Evolutionary conservation across 495 filamentous ascomycete species (phyloP).

Genomic region (Aspergillus cristatus): DNA sequence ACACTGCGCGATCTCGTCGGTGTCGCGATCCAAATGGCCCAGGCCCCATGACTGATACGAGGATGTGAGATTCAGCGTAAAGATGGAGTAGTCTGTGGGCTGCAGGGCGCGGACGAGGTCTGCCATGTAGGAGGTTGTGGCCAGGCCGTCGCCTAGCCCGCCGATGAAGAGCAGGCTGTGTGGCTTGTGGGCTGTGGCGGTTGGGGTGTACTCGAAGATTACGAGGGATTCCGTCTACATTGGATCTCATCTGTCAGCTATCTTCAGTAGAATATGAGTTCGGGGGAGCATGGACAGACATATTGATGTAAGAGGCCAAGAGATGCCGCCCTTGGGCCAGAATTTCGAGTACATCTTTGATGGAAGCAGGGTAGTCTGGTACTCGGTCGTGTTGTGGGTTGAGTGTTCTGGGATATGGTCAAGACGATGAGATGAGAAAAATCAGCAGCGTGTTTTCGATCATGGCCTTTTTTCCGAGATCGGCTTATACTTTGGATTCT

Average conservation of each 20-base stretch:
- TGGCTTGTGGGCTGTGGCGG: conserved; percentile 21
- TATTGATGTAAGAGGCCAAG: no score
- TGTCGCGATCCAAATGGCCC: conserved; percentile 57
- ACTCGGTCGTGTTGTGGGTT: no score
- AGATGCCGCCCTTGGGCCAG: no score
- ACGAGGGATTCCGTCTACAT: conserved; percentile 37
- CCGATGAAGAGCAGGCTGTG: conserved; percentile 74
- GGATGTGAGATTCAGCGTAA: conserved; percentile 51
- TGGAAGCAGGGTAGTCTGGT: no score
- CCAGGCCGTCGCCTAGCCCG: conserved; percentile 72
- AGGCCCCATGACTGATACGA: conserved; percentile 68
- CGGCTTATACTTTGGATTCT: no score
- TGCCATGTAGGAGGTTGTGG: conserved; percentile 53
- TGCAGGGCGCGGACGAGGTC: conserved; percentile 44
- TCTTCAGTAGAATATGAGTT: no score
- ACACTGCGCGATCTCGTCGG: conserved; percentile 58
- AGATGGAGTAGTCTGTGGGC: conserved; percentile 51
- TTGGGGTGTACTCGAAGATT: conserved; percentile 37
- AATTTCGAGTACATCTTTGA: no score
- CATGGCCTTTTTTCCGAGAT: no score
- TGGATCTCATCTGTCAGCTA: conserved; percentile 1
- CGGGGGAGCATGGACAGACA: no score
- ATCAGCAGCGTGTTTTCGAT: no score
- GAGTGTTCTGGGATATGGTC: no score
- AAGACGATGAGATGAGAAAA: no score